Evolutionary conservation across 768 basidiomycete species (phyloP), one percentile per base, ranked within the genome.

Genomic region (Rhodotorula babjevae): DNA sequence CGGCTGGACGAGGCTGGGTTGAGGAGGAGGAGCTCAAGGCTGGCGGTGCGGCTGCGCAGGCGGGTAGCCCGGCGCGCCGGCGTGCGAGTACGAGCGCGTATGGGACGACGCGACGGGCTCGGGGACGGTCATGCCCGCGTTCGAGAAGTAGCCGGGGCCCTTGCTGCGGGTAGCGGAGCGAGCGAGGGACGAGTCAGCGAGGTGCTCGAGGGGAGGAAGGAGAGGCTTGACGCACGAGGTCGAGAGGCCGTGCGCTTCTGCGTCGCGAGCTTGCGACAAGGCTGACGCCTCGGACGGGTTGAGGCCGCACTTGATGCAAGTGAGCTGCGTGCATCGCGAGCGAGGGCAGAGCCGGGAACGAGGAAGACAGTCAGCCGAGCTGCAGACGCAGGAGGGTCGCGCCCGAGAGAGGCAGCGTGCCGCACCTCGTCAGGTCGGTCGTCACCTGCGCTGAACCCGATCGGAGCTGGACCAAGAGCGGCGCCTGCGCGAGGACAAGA

Each of bases 111-210:
- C 16, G 15, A 15, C 12, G 19, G 31, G 18, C 18, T 16, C 31
- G 31, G 29, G 29, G 31, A 56, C 19, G 46, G 29, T 49, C 29
- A 25, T 47, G 9, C 23, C n/a, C 4, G 46, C n/a, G 61, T n/a
- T 46, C 16, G 63, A 42, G 42, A 64, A 64, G 53, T 64, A 64
- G 18, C 49, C 31, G 36, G 63, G 25, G 27, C 63, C 63, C 55
- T 55, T 64, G 15, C 63, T 64, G 52, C 49, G 18, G 10, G 31
- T 16, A 33, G 11, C 10, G 0, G 36, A 10, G 50, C 8, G n/a
- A 27, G 11, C 33, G n/a, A 21, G 29, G 15, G 61, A 3, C 14
- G n/a, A 10, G 61, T 21, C 31, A 33, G 21, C 9, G 3, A 7
- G 25, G 50, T 11, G 23, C 6, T 2, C 7, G 25, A 12, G 50